Evolutionary conservation across 2,329 filamentous ascomycete species (phyloP), one percentile per base, ranked within the genome.

Genomic region (Exutisphaerella laricina): DNA sequence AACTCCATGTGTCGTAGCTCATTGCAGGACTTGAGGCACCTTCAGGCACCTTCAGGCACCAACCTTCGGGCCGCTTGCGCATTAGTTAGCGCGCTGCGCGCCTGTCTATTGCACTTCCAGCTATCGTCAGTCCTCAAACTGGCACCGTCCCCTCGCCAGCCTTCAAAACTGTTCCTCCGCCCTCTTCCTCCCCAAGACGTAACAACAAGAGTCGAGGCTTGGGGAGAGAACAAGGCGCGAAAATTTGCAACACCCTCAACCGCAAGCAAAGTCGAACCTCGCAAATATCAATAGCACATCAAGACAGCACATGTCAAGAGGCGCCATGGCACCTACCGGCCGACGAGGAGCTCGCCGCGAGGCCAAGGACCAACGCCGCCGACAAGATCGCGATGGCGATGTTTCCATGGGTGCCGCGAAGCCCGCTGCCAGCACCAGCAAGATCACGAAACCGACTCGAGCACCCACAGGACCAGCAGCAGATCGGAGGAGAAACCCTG

Each of bases 351-450:
- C 35, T 23, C n/a, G 35, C 20, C 14, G 25, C 35, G 18, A 39
- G 14, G 20, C 35, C 14, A n/a, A 39, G 18, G 20, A 12, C 12
- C 35, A 39, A 12, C 23, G 23, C 12, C 23, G 23, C 23, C 23
- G 23, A 26, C 23, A 26, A 35, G 33, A 35, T 22, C 33, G 33
- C 55, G 79, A 82, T 68, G 79, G 79, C 21, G 79, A 82, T 59
- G 60, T 81, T 45, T 67, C 72, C 26, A 82, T 82, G 78, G 76
- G 73, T 57, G 21, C 30, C 28, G 26, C 62, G 39, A 58, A 64
- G 21, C 62, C 62, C 37, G 58, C 65, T 21, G 51, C 50, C 36
- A 51, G 57, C 14, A 53, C 59, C 36, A 49, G 55, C 34, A 60
- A 62, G 40, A 39, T 32, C 22, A 49, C 51, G 43, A 26, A 26